Percentiles rank a stretch among this genome's conserved stretches.
Conservation (phyloP, 106 monocot genomes). For the Dioscorea alata region DNA sequence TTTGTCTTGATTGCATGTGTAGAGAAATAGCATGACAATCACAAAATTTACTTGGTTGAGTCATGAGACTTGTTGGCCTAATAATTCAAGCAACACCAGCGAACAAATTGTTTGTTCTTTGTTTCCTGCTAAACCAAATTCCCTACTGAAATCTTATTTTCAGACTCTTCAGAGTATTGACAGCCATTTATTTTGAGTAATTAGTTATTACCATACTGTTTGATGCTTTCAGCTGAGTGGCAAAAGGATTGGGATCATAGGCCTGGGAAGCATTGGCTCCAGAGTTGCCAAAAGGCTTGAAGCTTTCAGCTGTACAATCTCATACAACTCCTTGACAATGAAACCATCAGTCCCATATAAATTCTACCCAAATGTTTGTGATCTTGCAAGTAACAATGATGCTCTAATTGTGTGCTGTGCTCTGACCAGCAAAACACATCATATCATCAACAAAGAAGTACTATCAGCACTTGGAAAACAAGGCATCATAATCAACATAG, state of each 20-base stretch:
- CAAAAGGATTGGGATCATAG: constrained; percentile 54
- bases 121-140: background rate
- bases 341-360: constrained; percentile 28
- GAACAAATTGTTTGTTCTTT: background rate
- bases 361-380: constrained; percentile 21
- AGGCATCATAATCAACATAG: constrained; percentile 49
- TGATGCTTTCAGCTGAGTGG: constrained; percentile 36
- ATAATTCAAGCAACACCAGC: background rate
- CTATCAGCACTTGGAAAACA: constrained; percentile 49
- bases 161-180: background rate
- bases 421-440: constrained; percentile 49
- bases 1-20: too few species aligned
- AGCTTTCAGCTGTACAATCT: constrained; percentile 47
- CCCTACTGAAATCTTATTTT: background rate
- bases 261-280: constrained; percentile 58
- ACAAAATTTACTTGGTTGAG: background rate
- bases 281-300: constrained; percentile 56
- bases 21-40: background rate
- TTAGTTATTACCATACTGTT: background rate
- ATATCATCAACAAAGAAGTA: constrained; percentile 57
- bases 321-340: constrained; percentile 28
- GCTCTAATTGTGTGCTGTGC: constrained; percentile 43
- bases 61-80: background rate
- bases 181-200: background rate
- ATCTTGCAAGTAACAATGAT: constrained; percentile 47